Evolutionary conservation across 768 basidiomycete genomes (phyloP), one percentile per base, ranked within the genome.

Genomic region (Suillus decipiens): DNA sequence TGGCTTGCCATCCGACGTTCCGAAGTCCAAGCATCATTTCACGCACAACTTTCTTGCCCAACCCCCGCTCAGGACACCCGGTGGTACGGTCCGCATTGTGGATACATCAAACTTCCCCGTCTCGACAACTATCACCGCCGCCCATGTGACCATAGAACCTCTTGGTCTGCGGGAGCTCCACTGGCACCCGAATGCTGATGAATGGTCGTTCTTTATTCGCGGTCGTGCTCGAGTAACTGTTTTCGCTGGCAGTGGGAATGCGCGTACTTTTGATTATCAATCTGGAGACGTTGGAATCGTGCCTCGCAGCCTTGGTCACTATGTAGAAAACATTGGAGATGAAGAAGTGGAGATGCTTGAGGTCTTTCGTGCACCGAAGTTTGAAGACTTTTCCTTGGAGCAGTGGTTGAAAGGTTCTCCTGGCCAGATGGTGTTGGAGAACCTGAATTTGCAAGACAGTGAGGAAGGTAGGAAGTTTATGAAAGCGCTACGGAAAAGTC

Each of bases 1-100:
- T 39, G 39, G 5, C 83, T 77, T 68, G 74, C 81, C 4, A 84
- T 81, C 68, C 67, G 76, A 43, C 75, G 84, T 54, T 84, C 83
- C 1, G 74, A 82, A 54, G 75, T 81, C 14, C 65, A 74, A 17
- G 70, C 78, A 28, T 76, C 75, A 37, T 39, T 57, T 42, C 15
- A 57, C 37, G 10, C 60, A 61, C 33, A 55, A n/a, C 24, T 14
- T 55, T 19, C 10, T 55, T 6, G 51, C 15, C 8, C 37, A 57
- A 36, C 53, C 17, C 50, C 55, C 55, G 14, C 15, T 59, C 4
- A 75, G 75, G 62, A 76, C 77, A 34, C 74, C 74, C 9, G 84
- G 84, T 28, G 85, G 85, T 17, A 77, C 78, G 5, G 76, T 84
- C 55, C 85, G 85, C 68, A 76, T 85, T 42, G 80, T 82, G 19